phyloP scores from a whole-genome alignment of 2,329 filamentous ascomycete species.

The Phaeosphaeriaceae sp. region DNA sequence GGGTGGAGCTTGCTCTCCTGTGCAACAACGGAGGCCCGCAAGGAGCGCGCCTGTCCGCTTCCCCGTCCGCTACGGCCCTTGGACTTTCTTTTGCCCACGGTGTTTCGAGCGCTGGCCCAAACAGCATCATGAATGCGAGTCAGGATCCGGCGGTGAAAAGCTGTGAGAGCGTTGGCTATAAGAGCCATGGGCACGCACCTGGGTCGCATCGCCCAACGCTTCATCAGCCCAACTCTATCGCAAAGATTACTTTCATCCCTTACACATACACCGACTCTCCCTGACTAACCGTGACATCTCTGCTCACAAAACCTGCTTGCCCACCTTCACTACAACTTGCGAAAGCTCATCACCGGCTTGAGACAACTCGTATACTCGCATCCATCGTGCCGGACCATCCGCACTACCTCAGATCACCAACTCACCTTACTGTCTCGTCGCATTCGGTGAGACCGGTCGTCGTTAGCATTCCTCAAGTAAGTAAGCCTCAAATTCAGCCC shows the following conservation, averaged over 20 bases:
- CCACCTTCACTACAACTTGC: conserved; percentile 6
- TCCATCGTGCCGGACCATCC: conserved; percentile 26
- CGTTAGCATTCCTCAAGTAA: conserved; percentile 26
- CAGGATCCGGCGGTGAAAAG: conserved; percentile 34
- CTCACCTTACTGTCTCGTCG: neutral
- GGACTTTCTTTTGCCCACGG: conserved; percentile 39
- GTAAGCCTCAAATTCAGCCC: conserved; percentile 43
- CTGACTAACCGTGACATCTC: conserved; percentile 7
- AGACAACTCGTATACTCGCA: conserved; percentile 9
- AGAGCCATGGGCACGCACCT: conserved; percentile 25
- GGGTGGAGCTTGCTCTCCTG: conserved; percentile 36
- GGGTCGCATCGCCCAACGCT: conserved; percentile 15
- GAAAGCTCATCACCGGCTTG: conserved; percentile 7
- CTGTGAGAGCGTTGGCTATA: conserved; percentile 23
- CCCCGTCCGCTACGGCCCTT: conserved; percentile 30
- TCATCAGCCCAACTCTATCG: conserved; percentile 6
- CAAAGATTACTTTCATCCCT: conserved; percentile 10
- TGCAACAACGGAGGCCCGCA: conserved; percentile 39
- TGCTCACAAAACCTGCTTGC: conserved; percentile 15
- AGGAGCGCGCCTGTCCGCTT: conserved; percentile 41
- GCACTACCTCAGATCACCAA: conserved; percentile 13
- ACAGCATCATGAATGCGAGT: conserved; percentile 34
- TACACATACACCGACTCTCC: conserved; percentile 7
- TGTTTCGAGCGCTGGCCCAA: conserved; percentile 7
- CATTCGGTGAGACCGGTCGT: neutral